These are phyloP conservation scores for Vaccinium vitisidaea DNA, from an alignment of 148 eudicot species.

Conservation along the genomic window DNA sequence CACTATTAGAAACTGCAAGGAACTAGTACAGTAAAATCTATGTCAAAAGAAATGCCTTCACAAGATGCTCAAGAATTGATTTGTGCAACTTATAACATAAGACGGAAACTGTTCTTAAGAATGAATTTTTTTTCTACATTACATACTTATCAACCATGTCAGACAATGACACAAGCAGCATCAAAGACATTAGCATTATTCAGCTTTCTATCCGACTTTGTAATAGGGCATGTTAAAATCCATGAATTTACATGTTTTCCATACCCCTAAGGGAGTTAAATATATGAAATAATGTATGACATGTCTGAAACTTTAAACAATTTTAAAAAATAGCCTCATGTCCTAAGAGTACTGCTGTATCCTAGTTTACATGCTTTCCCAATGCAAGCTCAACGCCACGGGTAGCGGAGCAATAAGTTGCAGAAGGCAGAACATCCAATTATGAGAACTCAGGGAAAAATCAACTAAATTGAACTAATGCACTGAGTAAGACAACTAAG, in stretches of 20 bases:
- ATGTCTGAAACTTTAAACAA: background rate
- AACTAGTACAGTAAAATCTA: background rate
- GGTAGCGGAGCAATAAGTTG: too few relatives aligned
- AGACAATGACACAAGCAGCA: background rate
- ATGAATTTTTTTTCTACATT: background rate
- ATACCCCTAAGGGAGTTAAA: background rate
- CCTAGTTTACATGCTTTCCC: background rate
- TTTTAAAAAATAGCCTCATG: background rate
- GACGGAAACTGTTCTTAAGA: background rate
- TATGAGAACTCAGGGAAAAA: background rate
- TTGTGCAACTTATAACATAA: background rate
- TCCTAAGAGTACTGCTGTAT: background rate
- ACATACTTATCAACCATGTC: background rate
- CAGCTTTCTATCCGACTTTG: background rate
- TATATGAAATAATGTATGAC: background rate
- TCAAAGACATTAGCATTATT: background rate
- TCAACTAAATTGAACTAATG: background rate
- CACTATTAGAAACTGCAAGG: background rate
- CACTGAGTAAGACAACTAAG: too few relatives aligned
- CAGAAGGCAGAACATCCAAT: slow-evolving; percentile 2
- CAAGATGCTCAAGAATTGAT: background rate
- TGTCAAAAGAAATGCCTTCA: background rate
- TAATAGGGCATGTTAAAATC: background rate
- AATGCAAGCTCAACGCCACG: background rate
- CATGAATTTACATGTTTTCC: background rate